Evolutionary conservation across 306 rosid genomes (phyloP).

Genomic region (Fagus crenata): DNA sequence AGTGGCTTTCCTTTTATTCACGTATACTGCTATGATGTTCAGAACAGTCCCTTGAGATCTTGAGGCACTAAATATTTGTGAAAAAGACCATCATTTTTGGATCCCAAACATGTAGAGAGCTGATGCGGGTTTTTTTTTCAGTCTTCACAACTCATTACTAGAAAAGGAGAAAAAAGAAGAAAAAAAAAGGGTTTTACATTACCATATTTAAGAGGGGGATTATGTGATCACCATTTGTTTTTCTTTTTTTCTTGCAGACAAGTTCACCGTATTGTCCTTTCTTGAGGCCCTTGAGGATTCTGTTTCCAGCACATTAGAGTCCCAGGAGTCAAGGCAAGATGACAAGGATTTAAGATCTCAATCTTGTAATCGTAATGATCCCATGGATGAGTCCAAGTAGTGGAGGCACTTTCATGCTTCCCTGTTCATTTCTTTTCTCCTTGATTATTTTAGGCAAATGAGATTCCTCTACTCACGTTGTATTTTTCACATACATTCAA

Average conservation of each 20-base stretch:
- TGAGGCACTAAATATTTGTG: background rate
- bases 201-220: background rate
- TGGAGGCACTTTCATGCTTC: conserved; percentile 22
- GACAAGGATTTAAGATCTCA: conserved; percentile 70
- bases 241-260: conserved; percentile 53
- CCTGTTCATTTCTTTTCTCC: conserved; percentile 7
- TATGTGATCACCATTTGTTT: background rate
- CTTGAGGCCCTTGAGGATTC: conserved; percentile 96
- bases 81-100: background rate
- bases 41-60: background rate
- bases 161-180: background rate
- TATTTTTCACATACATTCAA: background rate
- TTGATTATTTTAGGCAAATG: background rate
- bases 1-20: too few species aligned
- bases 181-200: background rate
- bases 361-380: conserved; percentile 55
- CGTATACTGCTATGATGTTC: background rate
- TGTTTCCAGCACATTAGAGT: conserved; percentile 44
- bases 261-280: conserved; percentile 84
- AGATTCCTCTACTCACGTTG: background rate
- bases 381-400: conserved; percentile 82
- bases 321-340: conserved; percentile 63
- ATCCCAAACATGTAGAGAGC: background rate
- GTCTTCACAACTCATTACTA: background rate
- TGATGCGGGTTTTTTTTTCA: background rate